Conservation (phyloP, 2,329 filamentous ascomycete genomes). For the Rhynchosporium graminicola region DNA sequence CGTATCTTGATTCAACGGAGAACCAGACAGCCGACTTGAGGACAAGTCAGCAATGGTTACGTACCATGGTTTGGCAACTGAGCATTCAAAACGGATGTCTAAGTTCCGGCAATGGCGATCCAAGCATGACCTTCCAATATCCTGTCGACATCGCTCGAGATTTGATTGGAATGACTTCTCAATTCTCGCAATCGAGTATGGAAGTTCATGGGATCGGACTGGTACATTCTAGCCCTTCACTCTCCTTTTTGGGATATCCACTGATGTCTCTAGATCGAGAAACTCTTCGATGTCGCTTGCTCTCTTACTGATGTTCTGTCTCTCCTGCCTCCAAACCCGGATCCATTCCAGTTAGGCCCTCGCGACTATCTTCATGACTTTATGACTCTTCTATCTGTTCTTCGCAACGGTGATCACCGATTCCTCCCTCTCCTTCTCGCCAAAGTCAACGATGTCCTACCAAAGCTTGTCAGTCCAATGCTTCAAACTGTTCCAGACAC, state of each 20-base stretch:
- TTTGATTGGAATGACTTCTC: slow-evolving; percentile 64
- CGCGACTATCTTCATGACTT: slow-evolving; percentile 74
- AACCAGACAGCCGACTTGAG: slow-evolving; percentile 56
- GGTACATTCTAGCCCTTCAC: slow-evolving; percentile 49
- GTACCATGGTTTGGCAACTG: slow-evolving; percentile 64
- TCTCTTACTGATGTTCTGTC: slow-evolving; percentile 73
- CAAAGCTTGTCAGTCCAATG: slow-evolving; percentile 60
- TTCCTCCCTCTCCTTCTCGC: slow-evolving; percentile 76
- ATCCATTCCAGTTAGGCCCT: slow-evolving; percentile 66
- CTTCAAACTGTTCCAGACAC: slow-evolving; percentile 60
- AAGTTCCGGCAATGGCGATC: slow-evolving; percentile 50
- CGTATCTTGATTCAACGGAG: slow-evolving; percentile 53
- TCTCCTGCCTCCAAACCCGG: slow-evolving; percentile 59
- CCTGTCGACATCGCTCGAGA: slow-evolving; percentile 64
- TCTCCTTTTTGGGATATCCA: not conserved
- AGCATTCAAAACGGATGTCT: slow-evolving; percentile 56
- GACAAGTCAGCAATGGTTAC: slow-evolving; percentile 65
- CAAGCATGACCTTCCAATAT: slow-evolving; percentile 62
- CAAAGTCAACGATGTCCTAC: slow-evolving; percentile 73
- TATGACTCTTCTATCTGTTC: slow-evolving; percentile 64
- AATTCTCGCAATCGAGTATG: slow-evolving; percentile 71
- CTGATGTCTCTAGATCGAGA: slow-evolving; percentile 60
- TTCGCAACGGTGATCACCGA: slow-evolving; percentile 74
- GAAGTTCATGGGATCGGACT: slow-evolving; percentile 74
- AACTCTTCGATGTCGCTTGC: slow-evolving; percentile 75